Base-by-base conservation (phyloP, 257 asterid species). In the Scutellaria galericulata region DNA sequence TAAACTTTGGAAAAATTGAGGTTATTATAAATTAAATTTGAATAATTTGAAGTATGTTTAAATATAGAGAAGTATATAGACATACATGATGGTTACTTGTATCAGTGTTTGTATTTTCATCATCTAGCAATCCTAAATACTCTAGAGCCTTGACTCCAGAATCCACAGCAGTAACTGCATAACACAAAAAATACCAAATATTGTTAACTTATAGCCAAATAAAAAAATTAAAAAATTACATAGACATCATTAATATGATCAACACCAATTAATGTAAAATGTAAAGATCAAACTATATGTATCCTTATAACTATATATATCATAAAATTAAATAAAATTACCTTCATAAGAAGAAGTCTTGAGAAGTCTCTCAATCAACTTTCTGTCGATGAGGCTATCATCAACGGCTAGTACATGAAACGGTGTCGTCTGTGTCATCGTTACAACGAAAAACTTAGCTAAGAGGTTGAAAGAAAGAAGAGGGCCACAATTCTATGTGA, bases 271-370 rank as follows among this genome's bases (percentile, higher is more conserved):
- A 31, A 4, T 31, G 37, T 31, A 31, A 31, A 31, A 31, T 31
- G 3, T 31, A 31, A 4, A 31, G 37, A 31, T 31, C 37, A 31
- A 2, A 1, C 37, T 31, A 31, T 31, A 1, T 12, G 6, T 46
- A 46, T 46, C n/a, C 11, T 18, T 18, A 18, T 3, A 31, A 31
- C 52, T 3, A 60, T 31, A 47, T 12, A 7, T 5, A 50, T 45
- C 1, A 37, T 67, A 37, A 22, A 40, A 65, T 27, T n/a, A 15
- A 45, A n/a, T 18, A 7, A 39, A 41, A 54, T 55, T 76, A 87
- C 93, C 93, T 81, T 86, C 84, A 70, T 81, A 83, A 31, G 95
- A 88, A 73, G 85, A 86, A n/a, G 83, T 86, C 61, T 81, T 83
- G 76, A 88, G 90, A 45, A 86, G 88, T 45, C 87, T 81, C 76